Percentiles rank a stretch among this genome's conserved stretches.
Conservation (phyloP, 768 basidiomycete species). For the Trametes elegans region DNA sequence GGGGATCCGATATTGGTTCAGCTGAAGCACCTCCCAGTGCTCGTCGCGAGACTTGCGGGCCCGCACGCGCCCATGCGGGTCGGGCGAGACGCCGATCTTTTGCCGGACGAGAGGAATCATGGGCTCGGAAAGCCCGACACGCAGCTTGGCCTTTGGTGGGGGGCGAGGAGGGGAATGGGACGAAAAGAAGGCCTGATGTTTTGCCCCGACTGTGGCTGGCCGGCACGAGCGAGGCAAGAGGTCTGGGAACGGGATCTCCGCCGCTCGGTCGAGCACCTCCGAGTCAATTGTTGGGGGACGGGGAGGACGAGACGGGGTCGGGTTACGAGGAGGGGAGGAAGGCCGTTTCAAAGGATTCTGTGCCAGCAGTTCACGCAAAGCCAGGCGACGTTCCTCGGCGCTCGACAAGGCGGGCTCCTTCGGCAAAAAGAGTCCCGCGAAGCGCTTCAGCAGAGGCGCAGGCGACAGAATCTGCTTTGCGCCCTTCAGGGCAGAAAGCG, state of each 20-base stretch:
- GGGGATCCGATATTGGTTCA: neutral
- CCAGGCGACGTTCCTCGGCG: neutral
- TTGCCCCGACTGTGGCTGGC: neutral
- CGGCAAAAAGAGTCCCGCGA: neutral
- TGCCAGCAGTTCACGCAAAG: neutral
- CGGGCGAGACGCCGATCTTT: constrained; percentile 1
- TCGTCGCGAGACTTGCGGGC: neutral
- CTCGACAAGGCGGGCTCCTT: neutral
- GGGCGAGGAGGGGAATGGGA: neutral
- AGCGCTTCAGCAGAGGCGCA: neutral
- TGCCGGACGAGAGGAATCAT: neutral
- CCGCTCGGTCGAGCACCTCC: neutral
- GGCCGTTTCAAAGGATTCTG: neutral
- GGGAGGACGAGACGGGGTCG: neutral
- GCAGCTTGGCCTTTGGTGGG: neutral
- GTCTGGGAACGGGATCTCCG: neutral
- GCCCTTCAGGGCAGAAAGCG: neutral
- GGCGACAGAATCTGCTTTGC: neutral
- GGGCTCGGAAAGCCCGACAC: neutral
- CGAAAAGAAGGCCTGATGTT: neutral
- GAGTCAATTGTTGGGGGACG: neutral
- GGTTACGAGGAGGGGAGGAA: neutral
- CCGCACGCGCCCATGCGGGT: neutral
- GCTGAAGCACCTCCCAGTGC: constrained; percentile 7
- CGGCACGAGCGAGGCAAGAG: neutral